Evolutionary conservation across 768 basidiomycete genomes (phyloP), one percentile per base, ranked within the genome.

Genomic region (Macrolepiota fuliginosa): DNA sequence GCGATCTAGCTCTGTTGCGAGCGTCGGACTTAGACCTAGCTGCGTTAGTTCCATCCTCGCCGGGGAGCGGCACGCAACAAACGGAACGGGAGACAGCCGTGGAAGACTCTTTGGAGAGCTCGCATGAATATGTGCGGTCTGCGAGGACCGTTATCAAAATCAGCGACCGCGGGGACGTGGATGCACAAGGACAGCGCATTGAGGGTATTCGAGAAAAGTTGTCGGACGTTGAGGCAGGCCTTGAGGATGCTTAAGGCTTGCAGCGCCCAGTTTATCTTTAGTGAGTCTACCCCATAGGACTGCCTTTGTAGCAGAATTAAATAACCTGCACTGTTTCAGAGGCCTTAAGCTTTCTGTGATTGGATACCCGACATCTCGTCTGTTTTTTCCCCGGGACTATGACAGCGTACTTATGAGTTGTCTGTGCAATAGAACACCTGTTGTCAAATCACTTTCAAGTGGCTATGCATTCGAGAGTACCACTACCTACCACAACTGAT

Each of bases 1-100:
- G 81, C 12, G 91, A 93, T 72, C 82, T 93, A 24, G 90, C 91
- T 4, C 72, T 90, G 35, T 74, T 92, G 19, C 83, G 88, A 29
- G 83, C 84, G 27, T 84, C 87, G 10, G 83, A 81, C 39, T 47
- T 74, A 17, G 74, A 79, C 64, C 59, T 79, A 56, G 72, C 58
- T 62, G 74, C 53, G 22, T 70, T 59, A 66, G 71, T 64, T 9
- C 65, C 63, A 19, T 22, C 39, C 4, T 42, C 58, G 25, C 32
- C 37, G 6, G 52, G 13, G 37, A 50, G 49, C 3, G n/a, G 3
- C n/a, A 61, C 39, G 11, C 42, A 46, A 19, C 55, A 50, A 25
- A 24, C 45, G 12, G 46, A 39, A 24, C 45, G 37, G 39, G 50
- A 51, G 42, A 55, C 54, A 17, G 61, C 53, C 7, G 65, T 74